Evolutionary conservation across 768 basidiomycete species (phyloP).

Genomic region (Collybia mongolica): DNA sequence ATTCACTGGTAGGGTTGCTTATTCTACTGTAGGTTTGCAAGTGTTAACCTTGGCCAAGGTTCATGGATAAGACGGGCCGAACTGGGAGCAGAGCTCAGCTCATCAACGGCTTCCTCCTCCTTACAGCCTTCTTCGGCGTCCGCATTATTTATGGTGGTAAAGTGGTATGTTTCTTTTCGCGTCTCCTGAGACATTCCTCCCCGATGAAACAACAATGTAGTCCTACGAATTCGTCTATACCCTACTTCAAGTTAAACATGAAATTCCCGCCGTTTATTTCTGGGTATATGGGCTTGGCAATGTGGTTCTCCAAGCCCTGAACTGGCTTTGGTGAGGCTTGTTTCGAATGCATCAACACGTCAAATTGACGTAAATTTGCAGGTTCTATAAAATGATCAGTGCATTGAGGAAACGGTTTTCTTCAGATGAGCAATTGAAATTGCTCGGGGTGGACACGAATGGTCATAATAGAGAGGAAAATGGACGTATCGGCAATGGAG

Average conservation of each 20-base stretch:
- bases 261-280: conserved; percentile 52
- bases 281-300: conserved; percentile 58
- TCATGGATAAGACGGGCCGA: conserved; percentile 72
- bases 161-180: conserved; percentile 29
- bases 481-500: neutral
- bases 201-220: conserved; percentile 29
- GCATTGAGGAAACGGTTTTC: conserved; percentile 64
- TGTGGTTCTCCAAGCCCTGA: conserved; percentile 65
- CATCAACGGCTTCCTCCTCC: conserved; percentile 68
- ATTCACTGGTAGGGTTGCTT: conserved; percentile 64
- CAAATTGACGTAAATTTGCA: conserved; percentile 19
- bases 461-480: conserved; percentile 17
- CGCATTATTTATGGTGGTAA: conserved; percentile 70
- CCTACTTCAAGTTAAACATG: conserved; percentile 49
- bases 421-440: conserved; percentile 7
- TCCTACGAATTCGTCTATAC: conserved; percentile 67
- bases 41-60: conserved; percentile 30
- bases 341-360: neutral
- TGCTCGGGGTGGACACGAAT: conserved; percentile 6
- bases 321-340: conserved; percentile 70
- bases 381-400: conserved; percentile 75
- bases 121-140: conserved; percentile 66
- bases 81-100: conserved; percentile 70
- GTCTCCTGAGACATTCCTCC: neutral
- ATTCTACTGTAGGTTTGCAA: too few relatives aligned